A percentile compares a stretch with the other conserved stretches of the same genome.
These are phyloP conservation scores for Epichloe festucae DNA, from an alignment of 2,329 filamentous ascomycete species.

Conservation along the genomic window DNA sequence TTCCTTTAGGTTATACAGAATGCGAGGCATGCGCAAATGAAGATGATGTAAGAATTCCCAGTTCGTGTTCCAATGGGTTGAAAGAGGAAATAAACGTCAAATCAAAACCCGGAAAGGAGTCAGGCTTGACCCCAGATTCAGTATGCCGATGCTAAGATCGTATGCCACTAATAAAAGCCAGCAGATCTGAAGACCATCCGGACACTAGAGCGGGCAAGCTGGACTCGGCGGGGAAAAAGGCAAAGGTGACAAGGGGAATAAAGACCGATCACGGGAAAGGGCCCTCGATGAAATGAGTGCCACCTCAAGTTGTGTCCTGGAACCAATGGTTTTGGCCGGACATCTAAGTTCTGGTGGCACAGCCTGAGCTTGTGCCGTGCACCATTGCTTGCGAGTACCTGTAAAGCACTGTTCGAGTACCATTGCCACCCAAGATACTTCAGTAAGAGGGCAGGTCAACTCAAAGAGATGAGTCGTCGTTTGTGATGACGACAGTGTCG, in stretches of 20 bases:
- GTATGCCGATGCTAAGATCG: background rate
- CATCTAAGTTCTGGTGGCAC: constrained; percentile 1
- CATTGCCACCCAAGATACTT: background rate
- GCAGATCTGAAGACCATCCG: background rate
- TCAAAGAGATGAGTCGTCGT: background rate
- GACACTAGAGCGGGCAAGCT: background rate
- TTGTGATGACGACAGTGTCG: background rate
- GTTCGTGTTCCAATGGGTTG: background rate
- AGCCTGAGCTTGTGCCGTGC: background rate
- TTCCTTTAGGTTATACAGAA: background rate
- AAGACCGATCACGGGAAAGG: background rate
- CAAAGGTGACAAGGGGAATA: background rate
- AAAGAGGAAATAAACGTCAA: background rate
- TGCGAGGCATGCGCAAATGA: background rate
- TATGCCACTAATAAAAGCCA: background rate
- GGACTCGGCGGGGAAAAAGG: background rate
- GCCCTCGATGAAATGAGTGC: background rate
- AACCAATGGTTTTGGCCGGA: background rate
- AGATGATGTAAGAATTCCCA: background rate
- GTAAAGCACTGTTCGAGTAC: background rate
- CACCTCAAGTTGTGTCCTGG: background rate
- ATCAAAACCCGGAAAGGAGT: background rate
- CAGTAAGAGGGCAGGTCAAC: background rate
- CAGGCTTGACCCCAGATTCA: background rate
- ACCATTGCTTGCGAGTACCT: background rate